Evolutionary conservation across 345 rosid species (phyloP), one percentile per base, ranked within the genome.

Genomic region (Noccaea caerulescens): DNA sequence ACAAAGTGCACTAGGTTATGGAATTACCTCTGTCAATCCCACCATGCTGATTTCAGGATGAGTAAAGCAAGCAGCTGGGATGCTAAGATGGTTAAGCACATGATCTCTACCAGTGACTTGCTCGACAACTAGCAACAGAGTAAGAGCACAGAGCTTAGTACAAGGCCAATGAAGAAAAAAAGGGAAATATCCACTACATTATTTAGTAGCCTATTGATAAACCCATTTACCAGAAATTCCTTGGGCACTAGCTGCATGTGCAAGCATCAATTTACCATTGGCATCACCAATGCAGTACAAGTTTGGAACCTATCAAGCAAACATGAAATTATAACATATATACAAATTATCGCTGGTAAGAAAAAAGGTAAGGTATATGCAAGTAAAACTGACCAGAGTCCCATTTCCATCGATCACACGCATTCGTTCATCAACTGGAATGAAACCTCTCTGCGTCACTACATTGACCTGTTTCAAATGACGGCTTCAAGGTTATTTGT

Each of bases 21-120:
- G 49, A 71, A 42, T 52, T 62, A 92, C 98, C 92, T 95, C 99
- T 20, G 99, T 95, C 76, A 95, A 72, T 78, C 99, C 99, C 77
- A 92, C 99, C 98, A 95, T 92, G 55, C 99, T 95, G 82, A 95
- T 92, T 77, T 95, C 98, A 64, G 99, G 99, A 81, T 95, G 99
- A 44, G 99, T 95, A 86, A 95, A 95, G 76, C 99, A 95, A 75
- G 99, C 99, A 51, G 99, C 99, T 20, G 99, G 98, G 71, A 95
- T 86, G 75, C 96, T 89, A 58, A 85, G 82, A 85, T 92, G 98
- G 78, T 90, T 95, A 50, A 92, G 92, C 68, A 95, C 91, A 23
- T 88, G 86, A 85, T 90, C 99, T 78, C 81, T 85, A 75, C 99
- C 97, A 0, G 93, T 83, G 43, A 92, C 89, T 88, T 87, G 96